Evolutionary conservation across 768 basidiomycete species (phyloP).

Genomic region (Dioszegia crocea): DNA sequence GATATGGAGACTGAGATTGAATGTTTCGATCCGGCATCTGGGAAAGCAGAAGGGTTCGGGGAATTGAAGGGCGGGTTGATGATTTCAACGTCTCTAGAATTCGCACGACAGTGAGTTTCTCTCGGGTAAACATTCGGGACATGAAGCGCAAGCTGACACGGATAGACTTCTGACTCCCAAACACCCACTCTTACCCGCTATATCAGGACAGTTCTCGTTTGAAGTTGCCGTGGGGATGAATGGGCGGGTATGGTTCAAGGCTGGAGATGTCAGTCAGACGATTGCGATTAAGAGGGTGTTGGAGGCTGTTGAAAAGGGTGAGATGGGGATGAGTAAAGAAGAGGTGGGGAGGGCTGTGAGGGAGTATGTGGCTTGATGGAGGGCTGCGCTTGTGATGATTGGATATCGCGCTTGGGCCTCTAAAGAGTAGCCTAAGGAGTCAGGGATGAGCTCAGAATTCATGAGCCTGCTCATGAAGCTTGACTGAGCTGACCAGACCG

Average conservation of each 20-base stretch:
- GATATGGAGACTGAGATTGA: slow-evolving; percentile 98
- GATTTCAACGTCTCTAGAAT: slow-evolving; percentile 71
- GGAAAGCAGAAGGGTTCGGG: slow-evolving; percentile 87
- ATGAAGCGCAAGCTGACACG: background rate
- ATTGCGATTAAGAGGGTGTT: slow-evolving; percentile 75
- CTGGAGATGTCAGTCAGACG: slow-evolving; percentile 67
- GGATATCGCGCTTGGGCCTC: background rate
- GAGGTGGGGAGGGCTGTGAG: slow-evolving; percentile 27
- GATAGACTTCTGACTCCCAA: slow-evolving; percentile 70
- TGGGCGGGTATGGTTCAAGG: slow-evolving; percentile 82
- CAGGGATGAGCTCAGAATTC: no score
- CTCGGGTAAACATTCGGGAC: background rate
- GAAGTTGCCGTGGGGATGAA: slow-evolving; percentile 88
- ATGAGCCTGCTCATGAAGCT: no score
- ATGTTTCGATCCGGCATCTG: slow-evolving; percentile 89
- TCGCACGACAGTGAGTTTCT: slow-evolving; percentile 72
- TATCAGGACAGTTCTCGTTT: slow-evolving; percentile 77
- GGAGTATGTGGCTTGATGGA: background rate
- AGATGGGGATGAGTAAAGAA: slow-evolving; percentile 25
- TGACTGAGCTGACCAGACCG: no score
- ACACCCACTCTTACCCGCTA: slow-evolving; percentile 73
- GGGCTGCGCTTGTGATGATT: background rate
- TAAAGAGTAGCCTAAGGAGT: no score
- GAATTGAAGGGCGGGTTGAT: slow-evolving; percentile 87
- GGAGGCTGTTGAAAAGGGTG: slow-evolving; percentile 62